A percentile compares a stretch with the other conserved stretches of the same genome.
Conservation (phyloP, 805 yeast species). For the Hanseniaspora valbyensis region DNA sequence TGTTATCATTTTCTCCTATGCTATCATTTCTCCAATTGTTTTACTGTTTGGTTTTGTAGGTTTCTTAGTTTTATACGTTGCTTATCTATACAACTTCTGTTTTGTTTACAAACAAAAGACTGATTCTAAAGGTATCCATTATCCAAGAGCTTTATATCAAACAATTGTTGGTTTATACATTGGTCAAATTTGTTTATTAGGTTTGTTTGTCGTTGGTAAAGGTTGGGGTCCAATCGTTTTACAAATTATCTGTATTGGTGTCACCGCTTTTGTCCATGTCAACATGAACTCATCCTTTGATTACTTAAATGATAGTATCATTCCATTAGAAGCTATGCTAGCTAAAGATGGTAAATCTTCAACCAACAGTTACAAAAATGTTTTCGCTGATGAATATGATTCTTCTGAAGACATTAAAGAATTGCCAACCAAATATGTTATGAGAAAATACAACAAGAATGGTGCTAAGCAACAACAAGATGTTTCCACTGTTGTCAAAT, state of each 20-base stretch:
- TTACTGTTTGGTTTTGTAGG: conserved; percentile 61
- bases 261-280: conserved; percentile 60
- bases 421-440: conserved; percentile 24
- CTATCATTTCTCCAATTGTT: conserved; percentile 73
- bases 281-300: conserved; percentile 57
- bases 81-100: conserved; percentile 65
- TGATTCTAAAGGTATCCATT: conserved; percentile 71
- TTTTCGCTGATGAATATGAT: conserved; percentile 23
- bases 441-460: conserved; percentile 24
- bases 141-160: conserved; percentile 82
- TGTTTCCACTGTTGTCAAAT: conserved; percentile 15
- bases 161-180: conserved; percentile 78
- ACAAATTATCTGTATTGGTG: conserved; percentile 51
- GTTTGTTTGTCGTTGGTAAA: conserved; percentile 78
- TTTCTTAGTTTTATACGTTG: conserved; percentile 61
- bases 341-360: conserved; percentile 60
- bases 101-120: conserved; percentile 58
- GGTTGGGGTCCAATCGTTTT: conserved; percentile 90
- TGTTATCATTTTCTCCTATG: conserved; percentile 54
- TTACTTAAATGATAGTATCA: conserved; percentile 38
- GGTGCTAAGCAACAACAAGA: neutral
- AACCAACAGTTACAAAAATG: conserved; percentile 42
- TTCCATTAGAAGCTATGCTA: conserved; percentile 65
- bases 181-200: conserved; percentile 77
- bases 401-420: conserved; percentile 22